Percentiles rank a stretch among this genome's conserved stretches.
These are phyloP conservation scores for Dactylis glomerata DNA, from an alignment of 176 grass and related monocot genomes.

Conservation along the genomic window DNA sequence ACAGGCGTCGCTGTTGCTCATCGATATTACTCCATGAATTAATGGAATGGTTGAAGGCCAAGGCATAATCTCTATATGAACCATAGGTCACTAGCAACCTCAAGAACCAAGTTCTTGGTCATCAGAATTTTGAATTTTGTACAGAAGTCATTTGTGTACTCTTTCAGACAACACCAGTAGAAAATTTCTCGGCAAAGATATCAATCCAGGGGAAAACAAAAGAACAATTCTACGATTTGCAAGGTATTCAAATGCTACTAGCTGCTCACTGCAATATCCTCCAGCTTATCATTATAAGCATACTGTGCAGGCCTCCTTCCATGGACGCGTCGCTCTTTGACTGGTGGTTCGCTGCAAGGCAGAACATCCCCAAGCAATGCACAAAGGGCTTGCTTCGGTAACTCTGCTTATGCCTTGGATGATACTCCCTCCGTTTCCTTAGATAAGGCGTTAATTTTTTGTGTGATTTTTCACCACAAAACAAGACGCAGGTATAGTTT, in stretches of 20 bases:
- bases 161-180: not conserved
- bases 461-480: no score
- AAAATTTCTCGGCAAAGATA: not conserved
- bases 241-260: slow-evolving; percentile 24
- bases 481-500: no score
- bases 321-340: no score
- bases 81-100: not conserved
- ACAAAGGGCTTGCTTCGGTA: no score
- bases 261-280: slow-evolving; percentile 49
- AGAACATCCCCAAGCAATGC: no score
- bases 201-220: slow-evolving; percentile 18
- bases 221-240: not conserved
- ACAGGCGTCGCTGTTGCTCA: not conserved
- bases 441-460: no score
- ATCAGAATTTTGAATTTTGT: slow-evolving; percentile 31
- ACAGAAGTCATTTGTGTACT: not conserved
- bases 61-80: slow-evolving; percentile 22
- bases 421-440: no score
- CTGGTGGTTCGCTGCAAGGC: no score
- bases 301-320: no score
- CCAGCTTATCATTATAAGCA: no score
- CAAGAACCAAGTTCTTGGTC: not conserved
- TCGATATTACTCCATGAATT: not conserved
- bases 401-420: no score
- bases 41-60: not conserved